phyloP scores from a whole-genome alignment of 75 land plant genomes.

The Sequoiadendron giganteum region DNA sequence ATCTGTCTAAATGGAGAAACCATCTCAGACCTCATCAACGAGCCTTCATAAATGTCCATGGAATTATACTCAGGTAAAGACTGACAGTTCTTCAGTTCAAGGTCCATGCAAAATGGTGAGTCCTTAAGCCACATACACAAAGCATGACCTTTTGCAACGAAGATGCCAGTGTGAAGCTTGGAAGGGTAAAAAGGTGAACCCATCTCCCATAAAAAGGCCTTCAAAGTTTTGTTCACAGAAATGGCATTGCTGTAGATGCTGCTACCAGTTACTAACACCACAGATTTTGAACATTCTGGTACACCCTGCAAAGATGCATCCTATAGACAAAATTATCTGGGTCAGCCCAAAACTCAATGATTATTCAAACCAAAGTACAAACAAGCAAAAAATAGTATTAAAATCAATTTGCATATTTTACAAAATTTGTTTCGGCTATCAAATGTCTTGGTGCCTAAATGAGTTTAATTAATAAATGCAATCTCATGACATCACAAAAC shows the following conservation, averaged over 20 bases:
- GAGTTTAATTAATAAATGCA: neutral
- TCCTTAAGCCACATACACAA: slow-evolving; percentile 95
- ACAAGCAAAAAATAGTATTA: neutral
- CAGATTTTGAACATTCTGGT: slow-evolving; percentile 87
- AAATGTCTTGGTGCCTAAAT: neutral
- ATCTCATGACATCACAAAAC: neutral
- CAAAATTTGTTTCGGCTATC: neutral
- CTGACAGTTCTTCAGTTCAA: slow-evolving; percentile 71
- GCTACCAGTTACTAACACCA: slow-evolving; percentile 73
- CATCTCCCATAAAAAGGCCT: slow-evolving; percentile 92
- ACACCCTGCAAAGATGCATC: slow-evolving; percentile 91
- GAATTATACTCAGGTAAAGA: slow-evolving; percentile 72
- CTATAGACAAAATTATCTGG: slow-evolving; percentile 34
- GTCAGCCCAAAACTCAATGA: slow-evolving; percentile 2
- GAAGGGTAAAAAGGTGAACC: slow-evolving; percentile 95
- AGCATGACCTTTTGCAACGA: slow-evolving; percentile 85
- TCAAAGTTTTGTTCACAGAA: slow-evolving; percentile 82
- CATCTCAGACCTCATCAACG: slow-evolving; percentile 74
- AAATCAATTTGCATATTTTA: neutral
- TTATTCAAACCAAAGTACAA: neutral
- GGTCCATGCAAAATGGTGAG: slow-evolving; percentile 88
- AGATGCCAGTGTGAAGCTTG: slow-evolving; percentile 60
- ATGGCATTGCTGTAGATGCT: slow-evolving; percentile 58
- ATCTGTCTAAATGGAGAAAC: slow-evolving; percentile 85
- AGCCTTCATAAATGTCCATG: slow-evolving; percentile 84